Conservation (phyloP, 2,329 filamentous ascomycete species). For the Volutella citrinella region DNA sequence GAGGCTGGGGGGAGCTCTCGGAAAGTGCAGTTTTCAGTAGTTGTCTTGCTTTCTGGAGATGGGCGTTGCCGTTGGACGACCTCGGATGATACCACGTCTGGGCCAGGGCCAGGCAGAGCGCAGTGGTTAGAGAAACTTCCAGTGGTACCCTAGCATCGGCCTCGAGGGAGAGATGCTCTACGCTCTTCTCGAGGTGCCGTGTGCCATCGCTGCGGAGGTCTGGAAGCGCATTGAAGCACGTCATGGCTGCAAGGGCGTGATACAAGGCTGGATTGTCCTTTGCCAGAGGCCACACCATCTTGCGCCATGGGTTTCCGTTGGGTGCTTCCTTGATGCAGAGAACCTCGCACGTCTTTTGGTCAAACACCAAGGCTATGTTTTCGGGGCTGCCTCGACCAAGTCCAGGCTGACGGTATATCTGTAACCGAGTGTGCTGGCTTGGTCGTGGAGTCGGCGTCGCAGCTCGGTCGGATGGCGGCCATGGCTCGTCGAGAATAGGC, state of each 20-base stretch:
- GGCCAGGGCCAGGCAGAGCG: conserved; percentile 10
- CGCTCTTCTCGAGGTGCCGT: conserved; percentile 7
- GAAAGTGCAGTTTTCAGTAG: conserved; percentile 9
- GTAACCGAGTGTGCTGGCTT: conserved; percentile 1
- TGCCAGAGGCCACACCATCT: conserved; percentile 13
- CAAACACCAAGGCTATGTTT: conserved; percentile 10
- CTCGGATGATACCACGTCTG: conserved; percentile 15
- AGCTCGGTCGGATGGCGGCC: not conserved
- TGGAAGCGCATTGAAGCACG: conserved; percentile 11
- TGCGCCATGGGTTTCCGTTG: conserved; percentile 11
- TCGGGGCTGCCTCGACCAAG: conserved; percentile 9
- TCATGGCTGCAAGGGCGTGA: conserved; percentile 15
- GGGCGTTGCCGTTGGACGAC: conserved; percentile 9
- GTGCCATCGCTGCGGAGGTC: conserved; percentile 8
- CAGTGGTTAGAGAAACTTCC: conserved; percentile 6
- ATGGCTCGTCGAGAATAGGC: too few species aligned
- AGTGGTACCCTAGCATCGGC: conserved; percentile 3
- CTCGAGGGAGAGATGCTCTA: conserved; percentile 4
- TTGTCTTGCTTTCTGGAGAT: conserved; percentile 6
- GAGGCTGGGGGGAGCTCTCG: not conserved
- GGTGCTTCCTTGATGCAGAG: conserved; percentile 12
- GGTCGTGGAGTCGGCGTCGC: not conserved
- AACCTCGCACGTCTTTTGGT: conserved; percentile 10
- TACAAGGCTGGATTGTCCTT: conserved; percentile 11
- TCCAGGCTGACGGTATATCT: conserved; percentile 5